Conservation (phyloP, 106 monocot genomes). For the Cymbidium sinense region DNA sequence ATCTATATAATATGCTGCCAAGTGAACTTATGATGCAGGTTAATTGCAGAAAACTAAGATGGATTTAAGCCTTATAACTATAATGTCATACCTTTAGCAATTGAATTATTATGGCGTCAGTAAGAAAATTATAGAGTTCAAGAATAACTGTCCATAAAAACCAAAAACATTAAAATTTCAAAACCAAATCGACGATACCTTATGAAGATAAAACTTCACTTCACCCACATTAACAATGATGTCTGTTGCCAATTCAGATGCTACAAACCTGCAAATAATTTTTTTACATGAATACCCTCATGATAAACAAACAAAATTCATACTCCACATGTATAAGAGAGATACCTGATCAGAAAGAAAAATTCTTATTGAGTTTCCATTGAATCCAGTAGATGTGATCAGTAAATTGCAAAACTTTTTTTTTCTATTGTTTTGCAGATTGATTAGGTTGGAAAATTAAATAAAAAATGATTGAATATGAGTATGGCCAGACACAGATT, state of each 20-base stretch:
- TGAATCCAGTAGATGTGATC: not conserved
- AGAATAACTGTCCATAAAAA: not conserved
- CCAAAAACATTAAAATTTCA: not conserved
- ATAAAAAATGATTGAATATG: not conserved
- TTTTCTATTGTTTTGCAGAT: no score
- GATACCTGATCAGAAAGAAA: not conserved
- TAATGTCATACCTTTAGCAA: not conserved
- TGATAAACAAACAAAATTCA: not conserved
- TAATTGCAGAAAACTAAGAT: not conserved
- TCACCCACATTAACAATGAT: slow-evolving; percentile 59
- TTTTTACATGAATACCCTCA: not conserved
- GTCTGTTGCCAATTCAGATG: slow-evolving; percentile 68
- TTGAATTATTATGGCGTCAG: not conserved
- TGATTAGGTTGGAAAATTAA: no score
- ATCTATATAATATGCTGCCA: no score
- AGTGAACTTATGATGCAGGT: no score
- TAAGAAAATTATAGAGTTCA: not conserved
- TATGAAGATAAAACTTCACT: slow-evolving; percentile 76
- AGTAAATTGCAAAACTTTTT: no score
- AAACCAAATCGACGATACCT: slow-evolving; percentile 35
- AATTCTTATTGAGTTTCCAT: not conserved
- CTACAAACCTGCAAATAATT: slow-evolving; percentile 49
- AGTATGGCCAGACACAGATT: not conserved
- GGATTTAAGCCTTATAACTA: not conserved
- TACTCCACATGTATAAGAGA: not conserved